Conservation (phyloP, 2,329 filamentous ascomycete genomes). For the Cryphonectria radicalis region DNA sequence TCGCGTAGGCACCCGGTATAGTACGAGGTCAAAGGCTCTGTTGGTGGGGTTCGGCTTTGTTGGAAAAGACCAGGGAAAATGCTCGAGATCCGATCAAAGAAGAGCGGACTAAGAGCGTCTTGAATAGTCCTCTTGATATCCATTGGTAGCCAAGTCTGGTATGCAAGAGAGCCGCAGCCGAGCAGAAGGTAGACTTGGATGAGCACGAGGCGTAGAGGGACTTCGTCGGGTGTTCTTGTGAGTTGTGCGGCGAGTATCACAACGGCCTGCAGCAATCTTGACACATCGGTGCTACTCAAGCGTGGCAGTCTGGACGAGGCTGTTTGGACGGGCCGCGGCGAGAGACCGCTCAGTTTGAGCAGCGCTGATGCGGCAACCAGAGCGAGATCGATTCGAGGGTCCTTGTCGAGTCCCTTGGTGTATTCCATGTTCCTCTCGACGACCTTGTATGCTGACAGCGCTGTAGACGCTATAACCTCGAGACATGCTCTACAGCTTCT, state of each 20-base stretch:
- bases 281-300: slow-evolving; percentile 34
- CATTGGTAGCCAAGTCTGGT: slow-evolving; percentile 54
- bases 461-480: slow-evolving; percentile 32
- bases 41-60: slow-evolving; percentile 42
- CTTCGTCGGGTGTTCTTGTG: slow-evolving; percentile 49
- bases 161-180: slow-evolving; percentile 52
- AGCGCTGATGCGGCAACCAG: slow-evolving; percentile 39
- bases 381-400: slow-evolving; percentile 40
- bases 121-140: slow-evolving; percentile 62
- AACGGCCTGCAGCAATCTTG: slow-evolving; percentile 52
- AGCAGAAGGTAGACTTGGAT: slow-evolving; percentile 56
- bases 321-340: slow-evolving; percentile 21
- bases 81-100: slow-evolving; percentile 59
- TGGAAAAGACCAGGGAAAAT: slow-evolving; percentile 51
- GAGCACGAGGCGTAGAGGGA: slow-evolving; percentile 53
- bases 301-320: slow-evolving; percentile 26
- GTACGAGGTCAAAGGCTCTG: slow-evolving; percentile 50
- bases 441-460: slow-evolving; percentile 32
- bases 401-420: slow-evolving; percentile 36
- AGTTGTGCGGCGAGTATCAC: slow-evolving; percentile 56
- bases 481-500: slow-evolving; percentile 31
- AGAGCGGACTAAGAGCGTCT: slow-evolving; percentile 59
- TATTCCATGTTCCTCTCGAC: slow-evolving; percentile 32
- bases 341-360: slow-evolving; percentile 38
- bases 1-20: slow-evolving; percentile 48